Conservation (phyloP, 2,329 filamentous ascomycete genomes). For the Ophidiomyces ophidiicola region DNA sequence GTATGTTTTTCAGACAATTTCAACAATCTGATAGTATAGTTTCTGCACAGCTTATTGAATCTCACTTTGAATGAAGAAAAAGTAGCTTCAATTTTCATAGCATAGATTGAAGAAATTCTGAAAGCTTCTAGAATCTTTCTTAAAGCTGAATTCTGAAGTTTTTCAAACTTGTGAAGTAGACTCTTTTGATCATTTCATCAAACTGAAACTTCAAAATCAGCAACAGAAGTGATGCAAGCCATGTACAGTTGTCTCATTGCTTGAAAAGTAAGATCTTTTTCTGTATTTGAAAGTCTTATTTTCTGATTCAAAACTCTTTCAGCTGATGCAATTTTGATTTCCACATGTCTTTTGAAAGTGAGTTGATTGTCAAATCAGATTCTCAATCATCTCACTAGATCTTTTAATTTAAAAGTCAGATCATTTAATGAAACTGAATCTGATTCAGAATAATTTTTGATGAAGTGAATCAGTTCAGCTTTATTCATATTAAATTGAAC, state of each 20-base stretch:
- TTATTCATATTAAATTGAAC: conserved; percentile 8
- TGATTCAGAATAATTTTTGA: too few relatives aligned
- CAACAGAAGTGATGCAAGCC: conserved; percentile 7
- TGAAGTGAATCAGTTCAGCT: conserved; percentile 7
- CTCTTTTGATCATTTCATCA: conserved; percentile 9
- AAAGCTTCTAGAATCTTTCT: conserved; percentile 9
- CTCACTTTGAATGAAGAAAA: conserved; percentile 2
- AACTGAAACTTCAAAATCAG: conserved; percentile 9
- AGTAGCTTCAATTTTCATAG: conserved; percentile 6
- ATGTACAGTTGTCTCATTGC: conserved; percentile 9
- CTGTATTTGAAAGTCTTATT: conserved; percentile 5
- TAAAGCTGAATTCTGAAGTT: conserved; percentile 9
- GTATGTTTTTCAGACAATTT: not conserved
- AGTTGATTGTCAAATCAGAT: conserved; percentile 9
- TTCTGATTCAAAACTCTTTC: conserved; percentile 8
- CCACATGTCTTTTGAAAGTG: conserved; percentile 9
- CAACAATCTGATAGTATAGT: conserved; percentile 3
- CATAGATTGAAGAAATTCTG: conserved; percentile 1
- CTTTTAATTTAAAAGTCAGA: conserved; percentile 1
- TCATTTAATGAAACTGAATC: not conserved
- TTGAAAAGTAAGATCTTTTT: conserved; percentile 6
- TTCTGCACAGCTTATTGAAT: conserved; percentile 5
- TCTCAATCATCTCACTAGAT: conserved; percentile 6
- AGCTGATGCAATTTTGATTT: conserved; percentile 6
- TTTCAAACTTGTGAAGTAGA: conserved; percentile 8